A percentile compares a stretch with the other conserved stretches of the same genome.
phyloP scores from a whole-genome alignment of 345 rosid genomes.

The Carallia brachiata region DNA sequence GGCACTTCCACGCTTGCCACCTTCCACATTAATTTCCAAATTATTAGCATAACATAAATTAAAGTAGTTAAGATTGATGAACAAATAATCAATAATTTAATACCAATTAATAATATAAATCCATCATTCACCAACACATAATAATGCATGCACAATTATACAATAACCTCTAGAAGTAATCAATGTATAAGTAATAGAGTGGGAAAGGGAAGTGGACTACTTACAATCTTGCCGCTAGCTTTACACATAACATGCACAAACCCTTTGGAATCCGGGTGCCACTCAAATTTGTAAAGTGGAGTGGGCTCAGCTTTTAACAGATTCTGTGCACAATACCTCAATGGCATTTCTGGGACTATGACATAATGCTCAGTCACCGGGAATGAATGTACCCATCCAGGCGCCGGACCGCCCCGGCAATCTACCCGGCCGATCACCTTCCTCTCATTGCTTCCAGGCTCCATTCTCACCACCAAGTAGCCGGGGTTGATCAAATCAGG shows the following conservation, averaged over 20 bases:
- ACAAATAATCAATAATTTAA: not conserved
- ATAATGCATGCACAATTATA: no score
- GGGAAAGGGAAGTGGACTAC: conserved; percentile 8
- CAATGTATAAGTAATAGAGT: not conserved
- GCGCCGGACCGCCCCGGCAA: conserved; percentile 77
- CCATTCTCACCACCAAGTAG: conserved; percentile 78
- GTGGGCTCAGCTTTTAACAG: conserved; percentile 88
- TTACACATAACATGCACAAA: conserved; percentile 81
- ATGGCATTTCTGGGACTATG: conserved; percentile 87
- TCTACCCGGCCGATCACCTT: conserved; percentile 78
- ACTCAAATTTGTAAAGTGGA: conserved; percentile 85
- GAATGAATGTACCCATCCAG: conserved; percentile 98
- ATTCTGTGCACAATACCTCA: conserved; percentile 77
- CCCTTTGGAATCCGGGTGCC: conserved; percentile 79
- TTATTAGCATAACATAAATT: not conserved
- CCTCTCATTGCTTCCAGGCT: conserved; percentile 66
- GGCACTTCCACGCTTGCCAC: conserved; percentile 97
- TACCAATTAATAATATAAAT: not conserved
- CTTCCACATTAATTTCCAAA: conserved; percentile 24
- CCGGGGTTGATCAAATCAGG: conserved; percentile 83
- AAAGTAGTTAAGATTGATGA: no score
- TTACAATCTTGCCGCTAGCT: conserved; percentile 80
- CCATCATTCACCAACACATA: no score
- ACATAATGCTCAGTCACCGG: conserved; percentile 83
- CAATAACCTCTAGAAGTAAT: not conserved